Evolutionary conservation across 495 filamentous ascomycete genomes (phyloP), one percentile per base, ranked within the genome.

Genomic region (Choiromyces venosus): DNA sequence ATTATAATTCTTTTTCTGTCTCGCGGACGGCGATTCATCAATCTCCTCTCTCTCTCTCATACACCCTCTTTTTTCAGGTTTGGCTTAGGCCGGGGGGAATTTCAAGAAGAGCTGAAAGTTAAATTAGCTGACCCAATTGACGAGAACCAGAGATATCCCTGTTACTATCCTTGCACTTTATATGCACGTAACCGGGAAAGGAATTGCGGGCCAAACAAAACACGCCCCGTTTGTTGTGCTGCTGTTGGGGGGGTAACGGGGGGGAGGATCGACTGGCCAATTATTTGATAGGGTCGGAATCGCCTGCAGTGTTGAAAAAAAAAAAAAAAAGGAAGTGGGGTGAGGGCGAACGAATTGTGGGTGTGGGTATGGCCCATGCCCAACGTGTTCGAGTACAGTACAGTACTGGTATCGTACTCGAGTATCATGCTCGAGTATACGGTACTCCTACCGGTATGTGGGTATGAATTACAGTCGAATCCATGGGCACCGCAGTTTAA

Each of bases 241-340:
- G 72, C 37, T 38, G 70, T 72, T 73, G 73, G 70, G 70, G 70
- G 70, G 71, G 71, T 70, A 74, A 67, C 61, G 67, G 37, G 25
- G 52, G n/a, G 37, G 40, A 37, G 69, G 21, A 70, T 66, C 65
- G n/a, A 67, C 68, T 56, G 66, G 66, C 65, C 70, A 46, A 71
- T 71, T 35, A 18, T 33, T 39, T 21, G 61, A 42, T 21, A 38
- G 67, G 37, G 70, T 74, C 61, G 67, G 40, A 52, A 74, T 67
- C 67, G 52, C 73, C 65, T 71, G 69, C 21, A 42, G 52, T n/a
- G 65, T 66, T 35, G 25, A 66, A 40, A n/a, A n/a, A n/a, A n/a
- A n/a, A n/a, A n/a, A n/a, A n/a, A n/a, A n/a, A n/a, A n/a, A 52
- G 9, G 67, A n/a, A 74, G 29, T 19, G 21, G 38, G 25, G 42